Base-by-base conservation (phyloP, 148 eudicot species). In the Dysphania ambrosioides region DNA sequence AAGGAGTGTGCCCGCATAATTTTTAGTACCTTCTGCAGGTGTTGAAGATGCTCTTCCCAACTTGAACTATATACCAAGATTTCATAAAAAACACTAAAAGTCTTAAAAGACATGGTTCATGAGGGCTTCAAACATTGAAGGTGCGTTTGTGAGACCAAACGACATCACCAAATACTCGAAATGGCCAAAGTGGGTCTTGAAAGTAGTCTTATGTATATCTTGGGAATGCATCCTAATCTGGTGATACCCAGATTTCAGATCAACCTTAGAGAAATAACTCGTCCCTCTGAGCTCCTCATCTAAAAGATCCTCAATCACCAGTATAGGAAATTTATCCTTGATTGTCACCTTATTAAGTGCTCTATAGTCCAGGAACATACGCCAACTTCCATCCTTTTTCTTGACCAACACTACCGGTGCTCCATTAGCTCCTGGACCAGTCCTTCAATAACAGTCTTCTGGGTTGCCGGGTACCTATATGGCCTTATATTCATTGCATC, bases 221-320 rank as follows among this genome's bases (percentile, higher is more conserved):
- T n/a, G n/a, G n/a, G n/a, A n/a, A 38, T 38, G 42, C 65, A 61
- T 61, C 27, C 65, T 61, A 11, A 61, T 61, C 35, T 61, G 65
- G 13, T 61, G 63, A 11, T 24, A 61, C 13, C 65, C 65, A 16
- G 34, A 8, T 16, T 32, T 61, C 2, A 61, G 13, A 23, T 61
- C 65, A 23, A 61, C 27, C 18, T 61, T 61, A 5, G 65, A 5
- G 15, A 16, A 61, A 34, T 4, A 61, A 3, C 11, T 9, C 1
- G 65, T 24, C 2, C 65, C 65, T 5, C 27, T 4, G 2, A 61
- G 7, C 16, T 63, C n/a, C n/a, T n/a, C 67, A 34, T 63, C 67
- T 2, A 63, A 34, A 7, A 63, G 21, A 4, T 63, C 67, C 8
- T 63, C 67, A 1, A 32, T 63, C 2, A 63, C 8, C 10, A 40